Evolutionary conservation across 495 filamentous ascomycete genomes (phyloP), one percentile per base, ranked within the genome.

Genomic region (Thermothielavioides terrestris): DNA sequence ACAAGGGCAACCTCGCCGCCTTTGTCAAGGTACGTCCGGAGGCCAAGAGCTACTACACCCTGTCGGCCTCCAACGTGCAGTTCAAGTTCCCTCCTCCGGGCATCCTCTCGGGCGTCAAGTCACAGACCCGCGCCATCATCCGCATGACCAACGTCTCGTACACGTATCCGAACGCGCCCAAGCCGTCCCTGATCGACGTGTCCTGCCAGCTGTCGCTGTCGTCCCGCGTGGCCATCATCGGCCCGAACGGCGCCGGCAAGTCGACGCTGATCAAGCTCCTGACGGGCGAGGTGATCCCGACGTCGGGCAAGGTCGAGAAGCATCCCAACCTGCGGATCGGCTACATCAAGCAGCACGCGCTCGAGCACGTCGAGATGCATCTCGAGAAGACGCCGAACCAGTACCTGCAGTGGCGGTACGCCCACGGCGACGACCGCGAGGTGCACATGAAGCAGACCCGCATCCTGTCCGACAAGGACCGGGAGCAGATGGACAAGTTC

Each of bases 331-430:
- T 99, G 42, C 94, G 94, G 75, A 95, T 99, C 61, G 94, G 94
- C 39, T 97, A 97, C 76, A 95, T 97, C 77, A 95, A 96, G 74
- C 94, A 99, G 71, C 94, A 97, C 65, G 94, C 94, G 17, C 79
- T 99, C 10, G 92, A 99, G 75, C 92, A 97, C 79, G 91, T 99
- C 10, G 90, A 97, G 71, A 94, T 95, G 91, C 92, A 99, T 62
- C 77, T 99, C 56, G 92, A 99, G 66, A 97, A 97, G 79, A 99
- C 92, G 4, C 92, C 92, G 8, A 95, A 91, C 62, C 92, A 99
- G 68, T 99, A 99, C 62, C 77, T 99, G 27, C 91, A 96, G 73
- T 99, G 92, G 92, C 88, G 92, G 52, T 99, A 97, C 61, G 87
- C 87, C 43, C 86, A 95, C 62, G 92, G 92, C 56, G 91, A 95